These are phyloP conservation scores for Pseudotsuga menziesii DNA, from an alignment of 75 land plant genomes.

Conservation along the genomic window DNA sequence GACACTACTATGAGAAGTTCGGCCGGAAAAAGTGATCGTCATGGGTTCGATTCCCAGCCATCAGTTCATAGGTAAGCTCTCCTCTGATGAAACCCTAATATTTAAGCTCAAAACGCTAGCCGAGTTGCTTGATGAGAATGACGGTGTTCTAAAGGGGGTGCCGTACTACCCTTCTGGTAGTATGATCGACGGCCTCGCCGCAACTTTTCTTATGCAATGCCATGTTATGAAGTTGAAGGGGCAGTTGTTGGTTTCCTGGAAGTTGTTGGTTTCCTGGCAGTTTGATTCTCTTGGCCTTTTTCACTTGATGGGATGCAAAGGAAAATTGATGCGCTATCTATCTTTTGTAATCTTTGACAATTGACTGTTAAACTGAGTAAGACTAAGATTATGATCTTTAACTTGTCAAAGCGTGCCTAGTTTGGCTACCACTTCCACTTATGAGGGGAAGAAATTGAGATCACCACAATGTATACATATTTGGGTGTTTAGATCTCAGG, in stretches of 20 bases:
- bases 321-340: too few species aligned
- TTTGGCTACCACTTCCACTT: too few species aligned
- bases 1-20: constrained; percentile 49
- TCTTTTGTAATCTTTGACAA: too few species aligned
- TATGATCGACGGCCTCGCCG: constrained; percentile 67
- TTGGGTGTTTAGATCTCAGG: too few species aligned
- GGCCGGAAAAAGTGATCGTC: constrained; percentile 58
- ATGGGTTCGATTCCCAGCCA: constrained; percentile 42
- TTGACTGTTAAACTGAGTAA: too few species aligned
- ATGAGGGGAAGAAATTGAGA: too few species aligned
- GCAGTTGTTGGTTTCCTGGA: constrained; percentile 60
- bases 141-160: constrained; percentile 18
- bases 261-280: too few species aligned
- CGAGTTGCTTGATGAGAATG: constrained; percentile 16
- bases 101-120: constrained; percentile 72
- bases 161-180: constrained; percentile 91
- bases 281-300: too few species aligned
- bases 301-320: too few species aligned
- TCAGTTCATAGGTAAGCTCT: constrained; percentile 74
- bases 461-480: too few species aligned
- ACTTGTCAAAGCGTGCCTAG: too few species aligned
- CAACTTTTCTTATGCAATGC: constrained; percentile 69
- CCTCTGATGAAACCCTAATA: constrained; percentile 62
- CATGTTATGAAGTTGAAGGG: constrained; percentile 58
- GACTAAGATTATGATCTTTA: too few species aligned